phyloP scores from a whole-genome alignment of 2,329 filamentous ascomycete species.

The Peltaster fructicola region DNA sequence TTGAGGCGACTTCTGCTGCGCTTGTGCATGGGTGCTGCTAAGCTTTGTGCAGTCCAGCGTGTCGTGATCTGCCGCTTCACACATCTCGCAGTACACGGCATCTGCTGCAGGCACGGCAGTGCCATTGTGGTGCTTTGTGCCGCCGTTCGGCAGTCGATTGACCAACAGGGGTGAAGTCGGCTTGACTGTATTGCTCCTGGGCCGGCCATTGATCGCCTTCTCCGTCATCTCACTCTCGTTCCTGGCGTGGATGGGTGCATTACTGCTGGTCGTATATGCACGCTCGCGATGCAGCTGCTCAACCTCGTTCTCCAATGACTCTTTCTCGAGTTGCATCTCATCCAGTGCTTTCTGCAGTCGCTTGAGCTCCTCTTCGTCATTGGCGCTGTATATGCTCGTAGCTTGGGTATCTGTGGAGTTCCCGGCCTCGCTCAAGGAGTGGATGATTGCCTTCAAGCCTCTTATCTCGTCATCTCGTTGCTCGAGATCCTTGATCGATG shows the following conservation, averaged over 20 bases:
- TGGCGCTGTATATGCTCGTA: constrained; percentile 5
- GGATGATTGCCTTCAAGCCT: constrained; percentile 92
- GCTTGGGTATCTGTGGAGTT: constrained; percentile 14
- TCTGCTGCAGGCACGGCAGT: constrained; percentile 28
- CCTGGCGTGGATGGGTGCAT: constrained; percentile 24
- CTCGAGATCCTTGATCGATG: constrained; percentile 52
- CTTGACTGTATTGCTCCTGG: constrained; percentile 39
- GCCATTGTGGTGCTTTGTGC: too few relatives aligned
- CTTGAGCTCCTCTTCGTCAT: constrained; percentile 29
- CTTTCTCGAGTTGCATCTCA: constrained; percentile 62
- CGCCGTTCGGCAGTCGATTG: constrained; percentile 2
- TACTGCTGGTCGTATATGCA: constrained; percentile 21
- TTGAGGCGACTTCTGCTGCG: constrained; percentile 3
- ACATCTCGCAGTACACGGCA: constrained; percentile 81
- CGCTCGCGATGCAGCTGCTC: constrained; percentile 37
- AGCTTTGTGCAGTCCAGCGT: constrained; percentile 65
- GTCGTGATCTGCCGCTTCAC: constrained; percentile 79
- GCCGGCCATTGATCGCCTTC: constrained; percentile 12
- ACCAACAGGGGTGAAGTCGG: constrained; percentile 28
- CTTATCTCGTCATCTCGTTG: constrained; percentile 95
- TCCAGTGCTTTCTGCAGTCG: constrained; percentile 44
- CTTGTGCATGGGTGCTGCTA: constrained; percentile 4
- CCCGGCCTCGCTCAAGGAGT: constrained; percentile 71
- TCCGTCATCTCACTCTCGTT: constrained; percentile 17
- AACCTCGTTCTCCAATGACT: constrained; percentile 74